phyloP scores from a whole-genome alignment of 75 land plant genomes.

The Azolla pinnata region DNA sequence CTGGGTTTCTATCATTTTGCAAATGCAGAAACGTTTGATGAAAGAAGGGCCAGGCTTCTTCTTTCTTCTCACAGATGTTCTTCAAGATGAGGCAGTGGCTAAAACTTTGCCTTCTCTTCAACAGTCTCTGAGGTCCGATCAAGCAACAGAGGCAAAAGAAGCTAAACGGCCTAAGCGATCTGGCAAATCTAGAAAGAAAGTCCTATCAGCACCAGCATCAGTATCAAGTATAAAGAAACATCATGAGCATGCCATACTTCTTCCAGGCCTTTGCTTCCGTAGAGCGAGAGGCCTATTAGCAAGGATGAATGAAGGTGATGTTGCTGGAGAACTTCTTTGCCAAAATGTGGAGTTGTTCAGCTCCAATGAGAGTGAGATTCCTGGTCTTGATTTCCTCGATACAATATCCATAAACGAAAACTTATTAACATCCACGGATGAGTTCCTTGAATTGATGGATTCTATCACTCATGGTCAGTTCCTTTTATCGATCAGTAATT shows the following conservation, averaged over 20 bases:
- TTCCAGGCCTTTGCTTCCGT: slow-evolving; percentile 67
- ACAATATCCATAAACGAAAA: slow-evolving; percentile 39
- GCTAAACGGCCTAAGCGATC: neutral
- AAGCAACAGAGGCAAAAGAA: neutral
- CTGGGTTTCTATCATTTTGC: slow-evolving; percentile 50
- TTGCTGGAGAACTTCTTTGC: slow-evolving; percentile 25
- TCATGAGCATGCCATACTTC: neutral
- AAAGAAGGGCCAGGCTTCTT: slow-evolving; percentile 50
- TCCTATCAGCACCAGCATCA: too few relatives aligned
- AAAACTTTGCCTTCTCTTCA: neutral
- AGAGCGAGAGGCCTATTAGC: slow-evolving; percentile 59
- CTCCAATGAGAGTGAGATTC: slow-evolving; percentile 41
- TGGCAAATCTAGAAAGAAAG: neutral
- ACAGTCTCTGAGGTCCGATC: neutral
- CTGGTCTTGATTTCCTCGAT: slow-evolving; percentile 29
- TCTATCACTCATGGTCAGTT: slow-evolving; percentile 57
- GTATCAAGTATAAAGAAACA: neutral
- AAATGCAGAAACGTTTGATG: slow-evolving; percentile 47
- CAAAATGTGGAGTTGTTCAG: slow-evolving; percentile 41
- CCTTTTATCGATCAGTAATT: slow-evolving; percentile 26
- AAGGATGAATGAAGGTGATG: slow-evolving; percentile 26
- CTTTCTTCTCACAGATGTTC: slow-evolving; percentile 74
- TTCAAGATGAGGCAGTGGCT: neutral
- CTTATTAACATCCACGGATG: slow-evolving; percentile 44
- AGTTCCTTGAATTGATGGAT: slow-evolving; percentile 72